phyloP scores from a whole-genome alignment of 768 basidiomycete species.

The Sistotremastrum niveocremeum region DNA sequence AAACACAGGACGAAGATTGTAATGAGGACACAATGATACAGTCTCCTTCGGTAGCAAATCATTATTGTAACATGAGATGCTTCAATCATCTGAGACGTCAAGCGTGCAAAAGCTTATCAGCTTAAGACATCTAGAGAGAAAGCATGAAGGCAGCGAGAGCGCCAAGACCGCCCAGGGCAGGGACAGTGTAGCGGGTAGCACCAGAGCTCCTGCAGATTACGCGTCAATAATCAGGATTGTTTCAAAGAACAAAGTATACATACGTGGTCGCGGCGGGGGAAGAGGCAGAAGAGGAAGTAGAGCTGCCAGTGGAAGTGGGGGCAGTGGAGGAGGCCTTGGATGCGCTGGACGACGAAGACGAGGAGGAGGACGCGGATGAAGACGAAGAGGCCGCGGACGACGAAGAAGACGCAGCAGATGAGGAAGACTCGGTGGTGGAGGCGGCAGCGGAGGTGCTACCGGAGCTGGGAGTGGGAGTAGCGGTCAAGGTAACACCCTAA shows the following conservation, averaged over 20 bases:
- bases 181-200: neutral
- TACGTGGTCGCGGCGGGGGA: conserved; percentile 1
- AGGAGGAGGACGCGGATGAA: neutral
- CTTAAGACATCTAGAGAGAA: neutral
- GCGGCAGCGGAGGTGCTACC: conserved; percentile 7
- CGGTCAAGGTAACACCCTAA: conserved; percentile 41
- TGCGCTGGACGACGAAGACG: conserved; percentile 1
- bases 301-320: neutral
- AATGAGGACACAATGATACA: no score
- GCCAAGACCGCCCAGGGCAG: neutral
- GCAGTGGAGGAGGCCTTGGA: conserved; percentile 6
- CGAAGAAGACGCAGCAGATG: conserved; percentile 7
- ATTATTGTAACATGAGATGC: no score
- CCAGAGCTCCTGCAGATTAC: neutral
- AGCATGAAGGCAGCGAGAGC: neutral
- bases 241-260: conserved; percentile 3
- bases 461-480: conserved; percentile 10
- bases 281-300: conserved; percentile 1
- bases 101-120: no score
- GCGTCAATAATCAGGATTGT: neutral
- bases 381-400: conserved; percentile 4
- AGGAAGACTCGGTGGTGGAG: conserved; percentile 10
- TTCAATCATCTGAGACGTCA: no score
- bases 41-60: no score
- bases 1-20: no score